These are phyloP conservation scores for Prinsepia uniflora DNA, from an alignment of 306 rosid genomes.

Conservation along the genomic window DNA sequence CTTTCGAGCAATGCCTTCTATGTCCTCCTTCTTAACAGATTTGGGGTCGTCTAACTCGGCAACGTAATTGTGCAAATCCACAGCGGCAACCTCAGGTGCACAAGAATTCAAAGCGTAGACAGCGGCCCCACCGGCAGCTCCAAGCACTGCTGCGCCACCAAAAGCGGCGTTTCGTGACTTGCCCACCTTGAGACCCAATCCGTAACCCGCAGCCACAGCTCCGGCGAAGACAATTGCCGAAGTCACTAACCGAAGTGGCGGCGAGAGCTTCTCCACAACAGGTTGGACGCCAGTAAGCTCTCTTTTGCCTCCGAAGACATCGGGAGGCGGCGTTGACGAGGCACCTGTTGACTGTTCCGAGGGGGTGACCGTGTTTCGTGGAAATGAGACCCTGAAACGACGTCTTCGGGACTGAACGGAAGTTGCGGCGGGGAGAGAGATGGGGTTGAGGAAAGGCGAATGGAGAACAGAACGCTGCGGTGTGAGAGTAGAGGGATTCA, in stretches of 20 bases:
- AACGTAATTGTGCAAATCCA: constrained; percentile 76
- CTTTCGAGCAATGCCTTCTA: constrained; percentile 76
- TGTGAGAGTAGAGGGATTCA: constrained; percentile 66
- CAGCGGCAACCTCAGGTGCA: constrained; percentile 86
- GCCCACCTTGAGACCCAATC: constrained; percentile 63
- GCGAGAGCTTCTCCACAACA: constrained; percentile 57
- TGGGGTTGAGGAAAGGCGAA: constrained; percentile 42
- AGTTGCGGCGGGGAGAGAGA: constrained; percentile 32
- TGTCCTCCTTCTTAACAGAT: constrained; percentile 67
- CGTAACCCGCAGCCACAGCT: constrained; percentile 80
- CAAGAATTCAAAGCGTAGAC: constrained; percentile 63
- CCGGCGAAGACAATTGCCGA: constrained; percentile 77
- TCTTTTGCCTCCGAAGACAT: constrained; percentile 40
- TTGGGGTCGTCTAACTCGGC: constrained; percentile 56
- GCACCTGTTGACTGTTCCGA: constrained; percentile 24
- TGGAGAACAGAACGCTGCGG: constrained; percentile 32
- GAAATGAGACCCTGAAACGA: constrained; percentile 59
- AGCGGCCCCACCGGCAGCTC: constrained; percentile 70
- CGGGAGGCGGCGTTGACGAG: constrained; percentile 26
- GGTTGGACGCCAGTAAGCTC: constrained; percentile 78
- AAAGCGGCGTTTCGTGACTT: constrained; percentile 53
- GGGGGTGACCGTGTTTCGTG: constrained; percentile 46
- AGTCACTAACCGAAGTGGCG: constrained; percentile 61
- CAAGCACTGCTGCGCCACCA: constrained; percentile 84
- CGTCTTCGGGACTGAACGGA: constrained; percentile 39